Evolutionary conservation across 2,329 filamentous ascomycete genomes (phyloP), one percentile per base, ranked within the genome.

Genomic region (Ceratocystis colombiana): DNA sequence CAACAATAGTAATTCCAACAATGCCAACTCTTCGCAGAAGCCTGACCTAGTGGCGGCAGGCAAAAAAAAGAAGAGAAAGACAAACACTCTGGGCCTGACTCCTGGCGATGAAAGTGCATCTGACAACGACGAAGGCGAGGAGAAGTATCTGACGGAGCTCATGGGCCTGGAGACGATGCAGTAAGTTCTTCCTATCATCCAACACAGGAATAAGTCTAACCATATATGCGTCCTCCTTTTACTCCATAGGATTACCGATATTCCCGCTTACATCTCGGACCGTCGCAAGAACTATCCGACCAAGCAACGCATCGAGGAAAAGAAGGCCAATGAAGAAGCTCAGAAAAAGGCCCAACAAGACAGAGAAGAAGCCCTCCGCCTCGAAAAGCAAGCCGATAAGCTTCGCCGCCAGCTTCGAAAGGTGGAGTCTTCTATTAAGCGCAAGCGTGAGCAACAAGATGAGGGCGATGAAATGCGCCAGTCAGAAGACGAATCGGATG

Each of bases 211-310:
- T 5, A 41, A 41, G 12, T 41, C 37, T 41, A 41, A 41, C 37
- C 37, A 41, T 12, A 1, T 15, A 15, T 41, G 10, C 37, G 12
- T 5, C 59, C 33, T 22, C 25, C 12, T 61, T 37, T 3, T 44
- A 44, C 33, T 15, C 17, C 45, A 37, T 65, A 84, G 81, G 67
- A 78, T 83, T 17, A 83, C 83, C 67, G 91, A 96, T 72, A 80
- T 96, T 66, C 82, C 84, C 28, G 83, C 84, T 5, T 97, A 90
- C 85, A 84, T 95, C 69, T 85, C 85, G 62, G 90, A 96, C 74
- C 85, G 93, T 68, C 88, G 82, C 73, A 87, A 84, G 70, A 86
- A 87, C 64, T 97, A 84, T 73, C 93, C 93, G 1, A 96, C 92
- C 1, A 84, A 84, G 73, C 84, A 84, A 68, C 85, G 89, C 66